phyloP scores from a whole-genome alignment of 1,139 yeast genomes.

The Debaryomyces nepalensis region DNA sequence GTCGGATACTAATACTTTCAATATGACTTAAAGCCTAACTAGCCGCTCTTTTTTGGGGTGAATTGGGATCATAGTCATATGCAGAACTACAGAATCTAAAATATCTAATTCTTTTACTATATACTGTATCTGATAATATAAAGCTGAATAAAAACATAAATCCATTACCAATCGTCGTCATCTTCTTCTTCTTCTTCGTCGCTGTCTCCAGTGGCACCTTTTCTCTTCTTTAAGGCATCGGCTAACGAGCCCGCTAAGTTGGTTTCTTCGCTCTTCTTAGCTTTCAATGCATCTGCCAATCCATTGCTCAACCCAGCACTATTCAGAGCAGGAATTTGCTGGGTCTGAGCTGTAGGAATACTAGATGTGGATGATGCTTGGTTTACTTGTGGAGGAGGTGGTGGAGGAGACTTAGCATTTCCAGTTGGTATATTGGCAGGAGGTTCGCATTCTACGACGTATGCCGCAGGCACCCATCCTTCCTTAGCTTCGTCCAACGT shows the following conservation, averaged over 20 bases:
- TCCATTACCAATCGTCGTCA: slow-evolving; percentile 47
- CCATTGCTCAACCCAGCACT: slow-evolving; percentile 58
- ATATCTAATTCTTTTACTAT: slow-evolving; percentile 5
- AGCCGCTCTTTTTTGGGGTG: slow-evolving; percentile 5
- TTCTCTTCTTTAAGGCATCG: slow-evolving; percentile 84
- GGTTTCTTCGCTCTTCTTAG: slow-evolving; percentile 66
- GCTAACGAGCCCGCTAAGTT: slow-evolving; percentile 85
- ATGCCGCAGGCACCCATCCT: slow-evolving; percentile 98
- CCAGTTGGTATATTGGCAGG: slow-evolving; percentile 36
- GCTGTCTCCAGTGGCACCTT: slow-evolving; percentile 73
- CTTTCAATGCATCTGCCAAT: slow-evolving; percentile 73
- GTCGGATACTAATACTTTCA: too few species aligned
- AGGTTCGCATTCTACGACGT: slow-evolving; percentile 67
- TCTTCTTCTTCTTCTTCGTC: slow-evolving; percentile 80
- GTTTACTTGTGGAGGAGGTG: slow-evolving; percentile 20
- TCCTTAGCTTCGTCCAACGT: slow-evolving; percentile 73
- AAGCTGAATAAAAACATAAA: neutral
- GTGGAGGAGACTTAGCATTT: slow-evolving; percentile 33
- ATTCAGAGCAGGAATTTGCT: slow-evolving; percentile 17
- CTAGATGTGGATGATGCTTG: slow-evolving; percentile 17
- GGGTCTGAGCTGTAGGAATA: slow-evolving; percentile 17
- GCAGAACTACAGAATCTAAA: neutral
- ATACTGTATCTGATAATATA: slow-evolving; percentile 8
- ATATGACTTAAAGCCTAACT: too few species aligned
- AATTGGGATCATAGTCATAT: slow-evolving; percentile 1